Evolutionary conservation across 116 monocot genomes (phyloP).

Genomic region (Cymodocea nodosa): DNA sequence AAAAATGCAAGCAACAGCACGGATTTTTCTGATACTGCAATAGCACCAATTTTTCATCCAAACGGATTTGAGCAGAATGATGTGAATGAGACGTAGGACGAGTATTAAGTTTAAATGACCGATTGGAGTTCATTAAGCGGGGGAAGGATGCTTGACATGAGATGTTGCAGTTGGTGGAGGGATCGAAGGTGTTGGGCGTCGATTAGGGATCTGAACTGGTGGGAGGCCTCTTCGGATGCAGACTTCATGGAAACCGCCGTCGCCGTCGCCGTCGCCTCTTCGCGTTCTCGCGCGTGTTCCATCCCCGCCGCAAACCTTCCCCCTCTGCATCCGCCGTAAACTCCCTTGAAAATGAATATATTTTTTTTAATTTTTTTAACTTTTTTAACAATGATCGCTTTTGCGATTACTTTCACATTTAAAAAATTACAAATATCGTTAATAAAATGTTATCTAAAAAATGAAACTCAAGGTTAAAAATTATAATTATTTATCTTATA

Average conservation of each 20-base stretch:
- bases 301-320: not conserved
- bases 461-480: too few relatives aligned
- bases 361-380: too few relatives aligned
- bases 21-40: too few relatives aligned
- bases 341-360: not conserved
- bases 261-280: not conserved
- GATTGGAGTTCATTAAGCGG: not conserved
- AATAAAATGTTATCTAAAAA: too few relatives aligned
- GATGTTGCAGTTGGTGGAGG: constrained; percentile 56
- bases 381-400: too few relatives aligned
- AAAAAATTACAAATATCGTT: too few relatives aligned
- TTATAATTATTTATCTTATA: too few relatives aligned
- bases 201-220: constrained; percentile 52
- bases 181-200: constrained; percentile 36
- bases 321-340: not conserved
- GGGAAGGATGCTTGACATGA: constrained; percentile 32
- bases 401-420: too few relatives aligned
- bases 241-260: constrained; percentile 8
- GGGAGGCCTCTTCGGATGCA: constrained; percentile 53
- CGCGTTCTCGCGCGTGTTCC: constrained; percentile 7
- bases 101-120: not conserved
- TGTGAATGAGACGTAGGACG: not conserved
- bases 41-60: too few relatives aligned
- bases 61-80: not conserved
- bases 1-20: too few relatives aligned